A percentile compares a stretch with the other conserved stretches of the same genome.
Conservation (phyloP, 2,329 filamentous ascomycete genomes). For the Plectosphaerella sp. region DNA sequence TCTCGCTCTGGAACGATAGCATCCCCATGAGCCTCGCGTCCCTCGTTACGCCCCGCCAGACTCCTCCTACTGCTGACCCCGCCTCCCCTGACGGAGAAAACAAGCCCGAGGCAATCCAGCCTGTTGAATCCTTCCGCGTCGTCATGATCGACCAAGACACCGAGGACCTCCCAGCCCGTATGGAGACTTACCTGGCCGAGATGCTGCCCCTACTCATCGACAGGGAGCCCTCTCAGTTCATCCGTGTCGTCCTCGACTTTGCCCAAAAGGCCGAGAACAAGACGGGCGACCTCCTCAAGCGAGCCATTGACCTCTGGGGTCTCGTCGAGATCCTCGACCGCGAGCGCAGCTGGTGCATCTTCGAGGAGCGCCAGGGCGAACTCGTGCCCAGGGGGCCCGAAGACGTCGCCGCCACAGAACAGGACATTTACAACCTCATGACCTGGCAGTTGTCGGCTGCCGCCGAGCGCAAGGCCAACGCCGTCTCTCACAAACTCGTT, state of each 20-base stretch:
- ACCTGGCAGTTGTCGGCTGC: constrained; percentile 61
- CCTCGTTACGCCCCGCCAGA: constrained; percentile 9
- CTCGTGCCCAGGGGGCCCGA: constrained; percentile 42
- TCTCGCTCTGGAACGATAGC: constrained; percentile 12
- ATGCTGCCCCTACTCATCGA: constrained; percentile 54
- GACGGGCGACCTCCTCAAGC: constrained; percentile 50
- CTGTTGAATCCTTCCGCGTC: constrained; percentile 19
- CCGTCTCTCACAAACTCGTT: constrained; percentile 53
- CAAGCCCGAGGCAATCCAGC: constrained; percentile 18
- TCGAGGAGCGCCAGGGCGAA: constrained; percentile 39
- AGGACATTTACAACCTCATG: constrained; percentile 56
- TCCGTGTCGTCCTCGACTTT: constrained; percentile 53
- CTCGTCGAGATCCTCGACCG: constrained; percentile 62
- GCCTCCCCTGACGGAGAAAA: constrained; percentile 15
- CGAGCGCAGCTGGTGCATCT: constrained; percentile 57
- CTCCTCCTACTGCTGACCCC: constrained; percentile 17
- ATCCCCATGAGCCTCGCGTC: constrained; percentile 10
- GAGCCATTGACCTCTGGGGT: constrained; percentile 60
- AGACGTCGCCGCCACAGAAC: constrained; percentile 43
- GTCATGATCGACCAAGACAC: constrained; percentile 58
- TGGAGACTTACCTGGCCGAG: constrained; percentile 57
- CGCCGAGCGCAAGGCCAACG: constrained; percentile 58
- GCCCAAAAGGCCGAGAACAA: constrained; percentile 40
- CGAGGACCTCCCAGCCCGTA: constrained; percentile 54
- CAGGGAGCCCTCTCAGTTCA: constrained; percentile 56